Conservation (phyloP, 2,329 filamentous ascomycete genomes). For the Tolypocladium cylindrosporum region DNA sequence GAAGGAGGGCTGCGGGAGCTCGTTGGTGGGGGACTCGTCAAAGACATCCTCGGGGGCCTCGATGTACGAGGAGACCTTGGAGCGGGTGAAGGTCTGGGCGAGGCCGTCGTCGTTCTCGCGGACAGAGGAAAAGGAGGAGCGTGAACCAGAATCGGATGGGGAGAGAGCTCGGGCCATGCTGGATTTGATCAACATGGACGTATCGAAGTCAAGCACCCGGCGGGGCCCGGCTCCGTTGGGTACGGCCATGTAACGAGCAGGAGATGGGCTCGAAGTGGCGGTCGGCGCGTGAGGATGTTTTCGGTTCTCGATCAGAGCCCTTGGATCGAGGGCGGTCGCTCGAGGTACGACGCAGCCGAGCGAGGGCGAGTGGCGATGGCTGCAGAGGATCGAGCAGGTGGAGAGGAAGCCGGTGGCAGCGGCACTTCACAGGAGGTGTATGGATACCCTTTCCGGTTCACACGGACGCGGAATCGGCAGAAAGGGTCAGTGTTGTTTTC, state of each 20-base stretch:
- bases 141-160: constrained; percentile 28
- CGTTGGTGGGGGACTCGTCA: constrained; percentile 32
- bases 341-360: background rate
- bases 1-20: constrained; percentile 35
- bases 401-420: background rate
- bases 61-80: constrained; percentile 51
- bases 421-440: background rate
- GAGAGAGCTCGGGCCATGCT: constrained; percentile 27
- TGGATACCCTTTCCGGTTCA: background rate
- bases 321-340: background rate
- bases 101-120: constrained; percentile 49
- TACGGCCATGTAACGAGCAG: constrained; percentile 15
- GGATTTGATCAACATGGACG: constrained; percentile 22
- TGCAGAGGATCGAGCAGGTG: background rate
- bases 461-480: background rate
- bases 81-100: constrained; percentile 52
- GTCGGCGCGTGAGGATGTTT: background rate
- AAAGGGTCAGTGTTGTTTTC: background rate
- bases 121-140: constrained; percentile 53
- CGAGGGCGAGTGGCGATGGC: background rate
- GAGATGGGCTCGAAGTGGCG: background rate
- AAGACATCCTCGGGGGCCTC: constrained; percentile 40
- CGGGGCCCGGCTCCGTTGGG: constrained; percentile 15
- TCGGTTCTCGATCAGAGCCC: background rate
- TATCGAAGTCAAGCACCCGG: constrained; percentile 22